Evolutionary conservation across 179 eudicot genomes (phyloP).

Genomic region (Gypsophila paniculata): DNA sequence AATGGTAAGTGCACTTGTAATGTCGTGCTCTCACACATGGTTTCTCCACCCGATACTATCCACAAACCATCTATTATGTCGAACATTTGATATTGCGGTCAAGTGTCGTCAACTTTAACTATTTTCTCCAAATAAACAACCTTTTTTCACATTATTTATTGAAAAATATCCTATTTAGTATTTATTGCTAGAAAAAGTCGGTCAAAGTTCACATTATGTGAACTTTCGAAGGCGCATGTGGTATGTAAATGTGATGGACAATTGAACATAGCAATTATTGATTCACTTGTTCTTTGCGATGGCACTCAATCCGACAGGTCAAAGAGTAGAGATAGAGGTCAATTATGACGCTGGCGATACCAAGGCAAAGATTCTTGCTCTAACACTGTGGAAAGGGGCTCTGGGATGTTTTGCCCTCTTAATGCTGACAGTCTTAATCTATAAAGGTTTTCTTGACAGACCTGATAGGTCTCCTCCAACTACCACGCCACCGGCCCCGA

Average conservation of each 20-base stretch:
- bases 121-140: not conserved
- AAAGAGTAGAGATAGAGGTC: slow-evolving; percentile 58
- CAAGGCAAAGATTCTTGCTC: slow-evolving; percentile 11
- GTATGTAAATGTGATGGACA: no score
- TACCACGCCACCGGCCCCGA: slow-evolving; percentile 26
- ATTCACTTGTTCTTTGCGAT: not conserved
- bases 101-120: not conserved
- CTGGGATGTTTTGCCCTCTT: slow-evolving; percentile 28
- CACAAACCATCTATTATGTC: no score
- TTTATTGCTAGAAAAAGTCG: no score
- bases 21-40: not conserved
- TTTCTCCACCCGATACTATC: not conserved
- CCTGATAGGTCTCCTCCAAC: slow-evolving; percentile 26
- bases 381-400: slow-evolving; percentile 29
- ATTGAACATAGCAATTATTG: no score
- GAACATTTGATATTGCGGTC: not conserved
- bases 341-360: slow-evolving; percentile 38
- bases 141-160: no score
- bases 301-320: slow-evolving; percentile 43
- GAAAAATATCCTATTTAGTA: not conserved
- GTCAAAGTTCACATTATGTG: not conserved
- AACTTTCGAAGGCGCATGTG: not conserved
- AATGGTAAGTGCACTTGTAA: slow-evolving; percentile 39
- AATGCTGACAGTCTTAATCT: slow-evolving; percentile 31
- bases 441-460: slow-evolving; percentile 31